Conservation (phyloP, 179 eudicot genomes). For the Dionaea muscipula region DNA sequence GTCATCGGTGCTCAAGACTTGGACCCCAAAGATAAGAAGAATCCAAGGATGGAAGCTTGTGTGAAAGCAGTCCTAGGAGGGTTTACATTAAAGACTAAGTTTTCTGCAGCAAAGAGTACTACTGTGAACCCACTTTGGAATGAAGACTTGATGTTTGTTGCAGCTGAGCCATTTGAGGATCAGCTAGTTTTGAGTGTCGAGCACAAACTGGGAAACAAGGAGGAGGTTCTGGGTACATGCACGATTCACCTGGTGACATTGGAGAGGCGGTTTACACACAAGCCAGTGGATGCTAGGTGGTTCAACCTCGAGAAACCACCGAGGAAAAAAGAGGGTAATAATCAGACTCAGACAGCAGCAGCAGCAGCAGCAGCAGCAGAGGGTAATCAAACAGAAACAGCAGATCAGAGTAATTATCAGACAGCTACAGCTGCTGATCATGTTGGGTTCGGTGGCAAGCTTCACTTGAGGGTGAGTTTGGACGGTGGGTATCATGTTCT, state of each 20-base stretch:
- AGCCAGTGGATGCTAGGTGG: conserved; percentile 45
- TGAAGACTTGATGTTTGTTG: conserved; percentile 81
- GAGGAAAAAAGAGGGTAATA: no score
- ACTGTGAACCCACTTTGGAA: conserved; percentile 62
- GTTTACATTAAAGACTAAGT: conserved; percentile 42
- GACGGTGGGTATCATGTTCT: conserved; percentile 41
- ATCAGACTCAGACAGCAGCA: no score
- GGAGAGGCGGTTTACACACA: conserved; percentile 60
- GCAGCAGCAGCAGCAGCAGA: no score
- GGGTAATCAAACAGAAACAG: no score
- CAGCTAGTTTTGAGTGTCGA: conserved; percentile 54
- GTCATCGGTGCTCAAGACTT: conserved; percentile 74
- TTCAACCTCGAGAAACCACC: conserved; percentile 49
- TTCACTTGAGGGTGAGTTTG: conserved; percentile 1
- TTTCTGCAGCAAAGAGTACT: conserved; percentile 34
- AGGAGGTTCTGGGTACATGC: conserved; percentile 54
- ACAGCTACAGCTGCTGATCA: no score
- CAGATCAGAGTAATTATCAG: no score
- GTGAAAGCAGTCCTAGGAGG: conserved; percentile 56
- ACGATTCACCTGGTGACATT: conserved; percentile 37
- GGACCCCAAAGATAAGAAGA: conserved; percentile 37
- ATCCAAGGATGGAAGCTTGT: conserved; percentile 48
- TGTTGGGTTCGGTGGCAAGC: no score
- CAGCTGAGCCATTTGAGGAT: conserved; percentile 91
- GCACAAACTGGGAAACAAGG: conserved; percentile 52